A percentile compares a stretch with the other conserved stretches of the same genome.
Conservation (phyloP, 768 basidiomycete genomes). For the Lentinus brumalis region DNA sequence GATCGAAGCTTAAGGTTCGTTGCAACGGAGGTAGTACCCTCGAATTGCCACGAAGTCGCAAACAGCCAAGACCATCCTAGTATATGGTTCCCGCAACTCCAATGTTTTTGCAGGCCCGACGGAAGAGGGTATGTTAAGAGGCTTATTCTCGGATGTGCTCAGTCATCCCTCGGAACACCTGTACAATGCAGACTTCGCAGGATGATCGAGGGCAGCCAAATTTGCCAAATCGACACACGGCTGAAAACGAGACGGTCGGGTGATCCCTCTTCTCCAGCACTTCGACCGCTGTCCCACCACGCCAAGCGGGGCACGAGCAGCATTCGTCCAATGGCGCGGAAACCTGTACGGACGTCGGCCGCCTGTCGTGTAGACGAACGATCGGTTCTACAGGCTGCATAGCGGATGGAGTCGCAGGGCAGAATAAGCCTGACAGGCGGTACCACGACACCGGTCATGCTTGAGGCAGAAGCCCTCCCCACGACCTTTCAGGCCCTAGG, state of each 20-base stretch:
- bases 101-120: not conserved
- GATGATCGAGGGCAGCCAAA: not conserved
- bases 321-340: conserved; percentile 1
- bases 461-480: too few species aligned
- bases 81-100: not conserved
- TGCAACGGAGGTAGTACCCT: not conserved
- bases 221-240: conserved; percentile 15
- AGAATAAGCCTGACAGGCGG: not conserved
- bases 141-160: conserved; percentile 21
- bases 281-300: conserved; percentile 8
- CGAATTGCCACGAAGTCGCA: not conserved
- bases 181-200: not conserved
- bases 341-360: conserved; percentile 7
- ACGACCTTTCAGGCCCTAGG: not conserved
- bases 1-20: not conserved
- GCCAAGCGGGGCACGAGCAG: not conserved
- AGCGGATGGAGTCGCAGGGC: conserved; percentile 1
- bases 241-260: conserved; percentile 12
- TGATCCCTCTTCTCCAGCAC: conserved; percentile 1
- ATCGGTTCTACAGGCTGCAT: conserved; percentile 2
- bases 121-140: not conserved
- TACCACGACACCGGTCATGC: not conserved
- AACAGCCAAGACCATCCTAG: not conserved
- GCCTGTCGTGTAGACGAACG: conserved; percentile 2
- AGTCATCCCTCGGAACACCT: conserved; percentile 6